These are phyloP conservation scores for Trichoderma gamsii DNA, from an alignment of 495 filamentous ascomycete species.

Conservation along the genomic window DNA sequence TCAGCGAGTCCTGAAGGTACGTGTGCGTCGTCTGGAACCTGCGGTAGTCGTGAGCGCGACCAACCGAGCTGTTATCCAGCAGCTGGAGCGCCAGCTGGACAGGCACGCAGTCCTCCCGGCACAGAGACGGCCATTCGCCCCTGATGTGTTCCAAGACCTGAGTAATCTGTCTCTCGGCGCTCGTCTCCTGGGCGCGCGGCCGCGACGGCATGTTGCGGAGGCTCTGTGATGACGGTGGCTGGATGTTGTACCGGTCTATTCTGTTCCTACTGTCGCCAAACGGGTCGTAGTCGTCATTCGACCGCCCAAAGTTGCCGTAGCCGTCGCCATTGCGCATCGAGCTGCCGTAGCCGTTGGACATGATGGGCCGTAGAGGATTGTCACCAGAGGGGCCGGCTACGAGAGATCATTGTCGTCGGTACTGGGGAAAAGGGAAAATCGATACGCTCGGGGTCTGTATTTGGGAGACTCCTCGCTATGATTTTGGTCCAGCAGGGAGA, in stretches of 20 bases:
- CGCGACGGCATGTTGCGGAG: slow-evolving; percentile 14
- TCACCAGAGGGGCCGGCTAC: slow-evolving; percentile 6
- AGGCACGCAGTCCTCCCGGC: slow-evolving; percentile 76
- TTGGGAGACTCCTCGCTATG: not conserved
- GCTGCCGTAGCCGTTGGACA: slow-evolving; percentile 33
- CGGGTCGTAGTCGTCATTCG: slow-evolving; percentile 40
- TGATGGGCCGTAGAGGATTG: slow-evolving; percentile 18
- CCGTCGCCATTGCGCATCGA: slow-evolving; percentile 27
- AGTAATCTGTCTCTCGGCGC: slow-evolving; percentile 41
- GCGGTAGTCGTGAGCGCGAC: slow-evolving; percentile 77
- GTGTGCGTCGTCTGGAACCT: slow-evolving; percentile 75
- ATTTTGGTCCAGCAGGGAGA: not conserved
- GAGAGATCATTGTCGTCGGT: not conserved
- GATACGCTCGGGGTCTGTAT: not conserved
- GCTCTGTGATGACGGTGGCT: not conserved
- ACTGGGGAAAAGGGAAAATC: not conserved
- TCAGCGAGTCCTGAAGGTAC: slow-evolving; percentile 82
- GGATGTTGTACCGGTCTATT: slow-evolving; percentile 31
- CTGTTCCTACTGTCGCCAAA: slow-evolving; percentile 42
- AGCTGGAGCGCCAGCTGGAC: slow-evolving; percentile 89
- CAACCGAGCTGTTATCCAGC: slow-evolving; percentile 88
- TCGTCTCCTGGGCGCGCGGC: slow-evolving; percentile 29
- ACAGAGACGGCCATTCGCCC: slow-evolving; percentile 87
- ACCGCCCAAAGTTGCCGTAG: slow-evolving; percentile 21
- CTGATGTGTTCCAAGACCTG: slow-evolving; percentile 61